These are phyloP conservation scores for Exophiala lecanii-corni DNA, from an alignment of 2,329 filamentous ascomycete genomes.

Conservation along the genomic window DNA sequence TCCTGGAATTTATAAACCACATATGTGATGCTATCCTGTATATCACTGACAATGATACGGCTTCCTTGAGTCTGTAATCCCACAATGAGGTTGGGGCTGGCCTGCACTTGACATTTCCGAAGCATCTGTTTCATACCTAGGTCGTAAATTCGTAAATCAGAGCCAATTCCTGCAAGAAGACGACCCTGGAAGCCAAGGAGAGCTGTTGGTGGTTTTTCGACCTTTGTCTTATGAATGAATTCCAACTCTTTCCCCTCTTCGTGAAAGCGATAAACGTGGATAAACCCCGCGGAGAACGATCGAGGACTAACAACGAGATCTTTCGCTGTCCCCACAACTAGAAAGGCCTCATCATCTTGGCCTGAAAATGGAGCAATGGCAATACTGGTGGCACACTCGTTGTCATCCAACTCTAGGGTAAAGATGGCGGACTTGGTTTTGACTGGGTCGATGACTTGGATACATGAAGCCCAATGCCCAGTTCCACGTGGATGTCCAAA, in stretches of 20 bases:
- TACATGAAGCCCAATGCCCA: constrained; percentile 92
- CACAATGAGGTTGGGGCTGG: constrained; percentile 76
- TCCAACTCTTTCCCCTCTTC: constrained; percentile 84
- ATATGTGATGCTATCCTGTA: constrained; percentile 86
- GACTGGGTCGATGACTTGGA: constrained; percentile 83
- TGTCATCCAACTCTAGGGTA: constrained; percentile 77
- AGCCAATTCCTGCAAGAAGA: constrained; percentile 78
- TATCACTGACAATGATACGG: constrained; percentile 86
- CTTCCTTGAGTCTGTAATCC: constrained; percentile 85
- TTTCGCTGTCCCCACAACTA: constrained; percentile 92
- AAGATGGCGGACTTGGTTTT: constrained; percentile 68
- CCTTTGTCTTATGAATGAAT: constrained; percentile 93
- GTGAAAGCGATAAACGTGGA: constrained; percentile 87
- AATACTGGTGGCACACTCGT: constrained; percentile 85
- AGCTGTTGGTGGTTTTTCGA: constrained; percentile 85
- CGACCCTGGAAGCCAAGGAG: constrained; percentile 89
- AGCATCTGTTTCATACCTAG: constrained; percentile 88
- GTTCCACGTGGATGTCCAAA: constrained; percentile 83
- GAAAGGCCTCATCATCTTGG: constrained; percentile 81
- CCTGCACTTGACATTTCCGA: constrained; percentile 80
- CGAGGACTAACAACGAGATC: constrained; percentile 77
- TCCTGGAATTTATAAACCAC: constrained; percentile 90
- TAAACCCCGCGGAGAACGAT: constrained; percentile 71
- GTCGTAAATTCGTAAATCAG: constrained; percentile 81
- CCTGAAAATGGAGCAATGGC: constrained; percentile 80